Conservation (phyloP, 164 flowering plant species). For the Liquidambar formosana region DNA sequence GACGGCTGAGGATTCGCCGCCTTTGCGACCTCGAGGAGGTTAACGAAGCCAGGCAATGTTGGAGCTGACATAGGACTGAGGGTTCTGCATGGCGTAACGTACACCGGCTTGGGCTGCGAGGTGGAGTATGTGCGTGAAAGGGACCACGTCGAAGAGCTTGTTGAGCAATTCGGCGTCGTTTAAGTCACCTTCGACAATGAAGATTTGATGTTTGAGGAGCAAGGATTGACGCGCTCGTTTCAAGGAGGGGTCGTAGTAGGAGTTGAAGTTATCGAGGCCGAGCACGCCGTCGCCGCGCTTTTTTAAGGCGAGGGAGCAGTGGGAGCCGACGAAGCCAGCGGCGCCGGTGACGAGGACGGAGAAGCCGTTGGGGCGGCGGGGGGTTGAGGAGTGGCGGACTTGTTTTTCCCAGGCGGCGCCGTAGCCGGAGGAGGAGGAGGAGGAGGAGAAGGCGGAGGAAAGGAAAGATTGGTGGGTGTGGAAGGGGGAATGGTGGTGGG, state of each 20-base stretch:
- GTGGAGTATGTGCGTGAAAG: conserved; percentile 87
- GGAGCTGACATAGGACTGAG: conserved; percentile 72
- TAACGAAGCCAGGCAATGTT: conserved; percentile 90
- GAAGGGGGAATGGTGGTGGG: conserved; percentile 24
- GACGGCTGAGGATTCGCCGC: conserved; percentile 79
- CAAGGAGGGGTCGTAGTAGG: conserved; percentile 76
- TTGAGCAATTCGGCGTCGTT: conserved; percentile 58
- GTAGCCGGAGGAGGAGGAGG: conserved; percentile 6
- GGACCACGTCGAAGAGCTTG: conserved; percentile 80
- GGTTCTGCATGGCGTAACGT: conserved; percentile 92
- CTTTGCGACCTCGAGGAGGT: conserved; percentile 66
- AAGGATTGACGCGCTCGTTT: conserved; percentile 71
- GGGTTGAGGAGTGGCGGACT: conserved; percentile 46
- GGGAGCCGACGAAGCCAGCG: conserved; percentile 42
- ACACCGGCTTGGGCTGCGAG: conserved; percentile 95
- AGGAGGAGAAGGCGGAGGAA: conserved; percentile 39
- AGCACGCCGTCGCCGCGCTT: conserved; percentile 92
- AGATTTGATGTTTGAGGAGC: conserved; percentile 50
- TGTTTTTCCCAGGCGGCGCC: conserved; percentile 53
- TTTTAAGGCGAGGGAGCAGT: conserved; percentile 69
- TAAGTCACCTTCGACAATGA: conserved; percentile 78
- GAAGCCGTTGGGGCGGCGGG: conserved; percentile 42
- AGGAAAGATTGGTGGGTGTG: conserved; percentile 43
- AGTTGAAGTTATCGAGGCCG: conserved; percentile 87
- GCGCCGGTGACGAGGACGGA: conserved; percentile 55